Evolutionary conservation across 31 red algal genomes (phyloP).

Genomic region (Odonthalia washingtoniensis): DNA sequence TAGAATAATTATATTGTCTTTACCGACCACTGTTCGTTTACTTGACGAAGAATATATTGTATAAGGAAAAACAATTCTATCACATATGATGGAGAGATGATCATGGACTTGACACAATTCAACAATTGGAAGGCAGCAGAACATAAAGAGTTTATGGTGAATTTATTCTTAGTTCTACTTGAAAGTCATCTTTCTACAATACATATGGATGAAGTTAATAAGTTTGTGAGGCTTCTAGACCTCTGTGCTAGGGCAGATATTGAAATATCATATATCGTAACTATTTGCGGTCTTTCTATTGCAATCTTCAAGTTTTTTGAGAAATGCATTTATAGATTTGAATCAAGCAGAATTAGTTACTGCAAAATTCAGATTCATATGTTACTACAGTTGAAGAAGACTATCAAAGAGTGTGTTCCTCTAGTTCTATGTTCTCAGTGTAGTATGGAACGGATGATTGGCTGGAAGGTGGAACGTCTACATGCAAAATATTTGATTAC

Average conservation of each 20-base stretch:
- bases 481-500: no score
- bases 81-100: no score
- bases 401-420: conserved; percentile 5
- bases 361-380: conserved; percentile 39
- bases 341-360: neutral
- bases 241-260: no score
- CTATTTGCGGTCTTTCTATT: neutral
- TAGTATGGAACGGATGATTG: conserved; percentile 42
- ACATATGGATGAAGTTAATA: no score
- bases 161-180: neutral
- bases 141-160: conserved; percentile 33
- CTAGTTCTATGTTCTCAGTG: neutral
- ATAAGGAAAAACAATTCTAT: no score
- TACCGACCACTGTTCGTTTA: no score
- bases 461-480: conserved; percentile 5
- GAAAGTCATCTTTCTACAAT: no score
- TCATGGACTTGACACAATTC: conserved; percentile 1
- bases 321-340: neutral
- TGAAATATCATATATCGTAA: no score
- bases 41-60: no score
- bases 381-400: conserved; percentile 11
- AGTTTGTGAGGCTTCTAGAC: no score
- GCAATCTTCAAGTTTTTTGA: conserved; percentile 15
- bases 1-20: no score
- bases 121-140: conserved; percentile 46